phyloP scores from a whole-genome alignment of 208 protist genomes.

The Leishmania aethiopica region DNA sequence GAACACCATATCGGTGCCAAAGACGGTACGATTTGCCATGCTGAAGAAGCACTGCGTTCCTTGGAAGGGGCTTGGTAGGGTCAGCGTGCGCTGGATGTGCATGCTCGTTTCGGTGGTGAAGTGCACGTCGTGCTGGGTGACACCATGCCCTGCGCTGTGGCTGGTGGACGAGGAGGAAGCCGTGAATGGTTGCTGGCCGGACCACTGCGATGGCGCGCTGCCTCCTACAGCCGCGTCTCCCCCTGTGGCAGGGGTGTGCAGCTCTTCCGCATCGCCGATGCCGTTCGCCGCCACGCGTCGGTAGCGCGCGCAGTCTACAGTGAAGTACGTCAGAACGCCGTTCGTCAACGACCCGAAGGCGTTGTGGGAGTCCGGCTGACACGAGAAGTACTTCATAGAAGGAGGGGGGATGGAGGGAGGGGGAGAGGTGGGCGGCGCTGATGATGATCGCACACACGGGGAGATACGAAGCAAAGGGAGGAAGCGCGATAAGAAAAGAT shows the following conservation, averaged over 20 bases:
- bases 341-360: slow-evolving; percentile 76
- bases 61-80: slow-evolving; percentile 61
- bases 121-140: slow-evolving; percentile 9
- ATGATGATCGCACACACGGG: background rate
- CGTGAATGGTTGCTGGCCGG: background rate
- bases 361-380: slow-evolving; percentile 85
- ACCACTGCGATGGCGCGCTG: background rate
- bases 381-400: slow-evolving; percentile 82
- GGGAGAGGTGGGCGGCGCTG: background rate
- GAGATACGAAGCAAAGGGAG: slow-evolving; percentile 1
- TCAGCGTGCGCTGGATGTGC: slow-evolving; percentile 50
- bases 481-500: background rate
- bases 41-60: slow-evolving; percentile 58
- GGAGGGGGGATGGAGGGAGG: background rate
- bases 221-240: background rate
- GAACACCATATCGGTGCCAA: slow-evolving; percentile 68
- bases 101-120: slow-evolving; percentile 31
- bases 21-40: slow-evolving; percentile 74
- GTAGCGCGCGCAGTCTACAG: slow-evolving; percentile 47
- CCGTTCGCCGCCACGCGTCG: background rate
- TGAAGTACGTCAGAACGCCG: slow-evolving; percentile 76
- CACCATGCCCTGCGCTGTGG: background rate
- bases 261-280: slow-evolving; percentile 1
- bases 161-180: background rate
- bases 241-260: background rate